Evolutionary conservation across 2,329 filamentous ascomycete genomes (phyloP).

Genomic region (Trichoderma koningiopsis): DNA sequence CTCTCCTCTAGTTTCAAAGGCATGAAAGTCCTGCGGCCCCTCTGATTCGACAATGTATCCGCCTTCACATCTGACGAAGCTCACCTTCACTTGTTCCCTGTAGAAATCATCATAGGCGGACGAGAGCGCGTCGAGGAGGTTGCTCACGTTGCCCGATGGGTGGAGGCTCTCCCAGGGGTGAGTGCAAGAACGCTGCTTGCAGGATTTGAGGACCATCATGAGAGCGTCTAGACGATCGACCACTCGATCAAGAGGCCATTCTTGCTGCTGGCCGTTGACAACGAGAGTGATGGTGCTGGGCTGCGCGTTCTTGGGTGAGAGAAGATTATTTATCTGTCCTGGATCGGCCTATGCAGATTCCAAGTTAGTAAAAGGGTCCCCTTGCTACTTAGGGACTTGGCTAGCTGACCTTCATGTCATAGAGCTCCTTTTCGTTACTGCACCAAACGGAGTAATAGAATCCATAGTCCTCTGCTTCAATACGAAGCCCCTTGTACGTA

Average conservation of each 20-base stretch:
- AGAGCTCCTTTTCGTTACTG: constrained; percentile 66
- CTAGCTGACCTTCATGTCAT: constrained; percentile 54
- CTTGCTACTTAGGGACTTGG: not conserved
- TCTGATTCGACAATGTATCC: constrained; percentile 58
- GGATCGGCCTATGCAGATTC: constrained; percentile 49
- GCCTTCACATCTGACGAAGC: constrained; percentile 54
- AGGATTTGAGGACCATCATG: constrained; percentile 63
- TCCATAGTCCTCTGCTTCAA: constrained; percentile 57
- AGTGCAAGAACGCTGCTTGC: constrained; percentile 55
- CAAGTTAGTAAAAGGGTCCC: constrained; percentile 15
- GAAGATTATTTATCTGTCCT: constrained; percentile 52
- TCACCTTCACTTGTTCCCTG: constrained; percentile 49
- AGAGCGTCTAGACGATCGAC: constrained; percentile 57
- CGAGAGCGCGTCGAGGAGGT: constrained; percentile 53
- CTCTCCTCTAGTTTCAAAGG: not conserved
- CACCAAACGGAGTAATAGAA: constrained; percentile 72
- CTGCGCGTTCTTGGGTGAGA: constrained; percentile 28
- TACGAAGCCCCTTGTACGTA: constrained; percentile 63
- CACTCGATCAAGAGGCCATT: constrained; percentile 41
- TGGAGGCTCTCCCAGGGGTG: constrained; percentile 61
- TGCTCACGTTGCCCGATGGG: constrained; percentile 53
- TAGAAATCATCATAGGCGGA: constrained; percentile 54
- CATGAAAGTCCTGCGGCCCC: constrained; percentile 46
- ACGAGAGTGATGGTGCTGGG: constrained; percentile 34
- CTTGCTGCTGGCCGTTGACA: constrained; percentile 29